Evolutionary conservation across 2,329 filamentous ascomycete species (phyloP).

Genomic region (Exophiala viscosa): DNA sequence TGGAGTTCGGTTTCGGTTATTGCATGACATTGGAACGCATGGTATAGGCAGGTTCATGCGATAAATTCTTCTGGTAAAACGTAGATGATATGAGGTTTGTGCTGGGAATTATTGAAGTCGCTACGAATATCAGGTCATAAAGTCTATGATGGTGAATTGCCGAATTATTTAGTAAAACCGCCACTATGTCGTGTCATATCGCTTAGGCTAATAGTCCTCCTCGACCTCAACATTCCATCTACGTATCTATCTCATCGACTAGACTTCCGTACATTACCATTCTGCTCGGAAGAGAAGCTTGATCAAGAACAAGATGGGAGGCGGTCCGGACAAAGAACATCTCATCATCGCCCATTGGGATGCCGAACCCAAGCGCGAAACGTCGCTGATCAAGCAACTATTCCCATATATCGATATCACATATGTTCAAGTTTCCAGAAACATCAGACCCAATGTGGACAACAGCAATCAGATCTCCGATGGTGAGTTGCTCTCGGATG

Average conservation of each 20-base stretch:
- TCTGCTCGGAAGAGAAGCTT: not conserved
- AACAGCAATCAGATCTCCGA: constrained; percentile 22
- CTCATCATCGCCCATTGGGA: constrained; percentile 45
- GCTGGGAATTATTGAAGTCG: too few relatives aligned
- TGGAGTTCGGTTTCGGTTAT: not conserved
- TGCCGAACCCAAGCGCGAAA: constrained; percentile 38
- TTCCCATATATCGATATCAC: constrained; percentile 47
- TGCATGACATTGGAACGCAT: not conserved
- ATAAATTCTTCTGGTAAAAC: too few relatives aligned
- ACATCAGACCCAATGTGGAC: constrained; percentile 11
- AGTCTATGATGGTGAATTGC: too few relatives aligned
- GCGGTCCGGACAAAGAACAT: constrained; percentile 38
- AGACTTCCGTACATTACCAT: too few relatives aligned
- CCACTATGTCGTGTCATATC: too few relatives aligned
- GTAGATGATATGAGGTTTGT: too few relatives aligned
- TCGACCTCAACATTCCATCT: too few relatives aligned
- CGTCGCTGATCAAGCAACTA: constrained; percentile 38
- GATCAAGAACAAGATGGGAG: constrained; percentile 41
- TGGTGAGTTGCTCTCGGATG: constrained; percentile 15
- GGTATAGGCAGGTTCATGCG: too few relatives aligned
- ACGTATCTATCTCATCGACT: too few relatives aligned
- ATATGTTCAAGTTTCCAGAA: constrained; percentile 34
- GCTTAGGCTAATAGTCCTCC: too few relatives aligned
- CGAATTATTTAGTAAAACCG: too few relatives aligned
- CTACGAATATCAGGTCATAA: too few relatives aligned